phyloP scores from a whole-genome alignment of 78 protist genomes.

The Emiliania huxleyi region DNA sequence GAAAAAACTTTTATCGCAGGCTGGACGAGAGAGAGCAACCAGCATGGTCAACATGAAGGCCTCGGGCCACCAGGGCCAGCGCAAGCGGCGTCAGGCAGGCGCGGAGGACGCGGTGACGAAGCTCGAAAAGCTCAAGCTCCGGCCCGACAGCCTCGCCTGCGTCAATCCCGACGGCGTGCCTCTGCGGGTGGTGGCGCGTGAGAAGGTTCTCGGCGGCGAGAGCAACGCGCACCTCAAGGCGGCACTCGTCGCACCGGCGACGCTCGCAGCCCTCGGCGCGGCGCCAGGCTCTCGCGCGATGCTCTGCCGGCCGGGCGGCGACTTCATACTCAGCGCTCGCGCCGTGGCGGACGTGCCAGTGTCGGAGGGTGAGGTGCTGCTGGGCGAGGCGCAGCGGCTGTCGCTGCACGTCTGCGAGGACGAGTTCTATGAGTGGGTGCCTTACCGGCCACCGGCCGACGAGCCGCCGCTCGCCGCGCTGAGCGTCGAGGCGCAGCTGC shows the following conservation, averaged over 20 bases:
- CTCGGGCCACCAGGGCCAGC: not conserved
- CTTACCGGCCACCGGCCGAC: not conserved
- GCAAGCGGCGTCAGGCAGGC: not conserved
- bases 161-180: not conserved
- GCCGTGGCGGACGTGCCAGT: not conserved
- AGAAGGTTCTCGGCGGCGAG: not conserved
- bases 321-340: not conserved
- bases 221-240: not conserved
- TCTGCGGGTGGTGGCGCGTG: not conserved
- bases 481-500: not conserved
- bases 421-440: not conserved
- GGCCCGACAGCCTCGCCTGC: not conserved
- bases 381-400: not conserved
- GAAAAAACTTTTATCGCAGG: too few relatives aligned
- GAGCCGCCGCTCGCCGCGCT: not conserved
- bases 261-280: not conserved
- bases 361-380: not conserved
- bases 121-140: not conserved
- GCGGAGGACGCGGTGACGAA: not conserved
- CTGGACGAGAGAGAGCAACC: too few relatives aligned
- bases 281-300: not conserved
- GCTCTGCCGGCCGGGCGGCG: slow-evolving; percentile 20
- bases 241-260: not conserved
- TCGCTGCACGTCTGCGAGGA: not conserved
- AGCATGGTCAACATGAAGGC: slow-evolving; percentile 13